These are phyloP conservation scores for Solanum clarkiae DNA, from an alignment of 257 asterid species.

Conservation along the genomic window DNA sequence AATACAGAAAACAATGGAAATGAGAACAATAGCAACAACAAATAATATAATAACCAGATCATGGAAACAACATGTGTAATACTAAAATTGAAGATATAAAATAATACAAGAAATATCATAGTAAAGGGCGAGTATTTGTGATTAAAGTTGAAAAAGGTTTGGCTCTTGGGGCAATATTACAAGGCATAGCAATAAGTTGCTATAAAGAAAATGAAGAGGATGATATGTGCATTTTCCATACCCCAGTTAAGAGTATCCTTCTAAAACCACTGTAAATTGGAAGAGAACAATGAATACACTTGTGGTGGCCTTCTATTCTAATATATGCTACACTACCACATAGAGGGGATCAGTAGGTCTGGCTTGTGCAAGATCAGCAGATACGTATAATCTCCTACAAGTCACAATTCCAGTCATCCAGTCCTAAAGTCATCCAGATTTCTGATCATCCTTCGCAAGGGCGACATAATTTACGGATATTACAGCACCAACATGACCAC, in stretches of 20 bases:
- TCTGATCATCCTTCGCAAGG: conserved; percentile 46
- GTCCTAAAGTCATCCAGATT: not conserved
- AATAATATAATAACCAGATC: not conserved
- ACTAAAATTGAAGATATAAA: not conserved
- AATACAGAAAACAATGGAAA: not conserved
- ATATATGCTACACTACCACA: not conserved
- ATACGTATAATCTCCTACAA: not conserved
- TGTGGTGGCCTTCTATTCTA: not conserved
- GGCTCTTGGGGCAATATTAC: not conserved
- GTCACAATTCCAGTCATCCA: not conserved
- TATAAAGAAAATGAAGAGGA: not conserved
- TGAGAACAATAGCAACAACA: not conserved
- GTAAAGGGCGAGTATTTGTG: not conserved
- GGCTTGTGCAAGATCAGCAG: not conserved
- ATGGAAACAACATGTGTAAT: not conserved
- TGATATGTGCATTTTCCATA: not conserved
- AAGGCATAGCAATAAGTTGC: not conserved
- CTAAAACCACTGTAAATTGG: not conserved
- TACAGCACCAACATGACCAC: conserved; percentile 24
- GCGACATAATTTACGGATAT: conserved; percentile 65
- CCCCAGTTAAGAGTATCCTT: not conserved
- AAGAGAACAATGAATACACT: not conserved
- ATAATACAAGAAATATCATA: no score
- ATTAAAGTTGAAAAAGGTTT: not conserved
- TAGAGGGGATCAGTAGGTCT: not conserved